These are phyloP conservation scores for Cladophialophora bantiana DNA, from an alignment of 2,329 filamentous ascomycete species.

Conservation along the genomic window DNA sequence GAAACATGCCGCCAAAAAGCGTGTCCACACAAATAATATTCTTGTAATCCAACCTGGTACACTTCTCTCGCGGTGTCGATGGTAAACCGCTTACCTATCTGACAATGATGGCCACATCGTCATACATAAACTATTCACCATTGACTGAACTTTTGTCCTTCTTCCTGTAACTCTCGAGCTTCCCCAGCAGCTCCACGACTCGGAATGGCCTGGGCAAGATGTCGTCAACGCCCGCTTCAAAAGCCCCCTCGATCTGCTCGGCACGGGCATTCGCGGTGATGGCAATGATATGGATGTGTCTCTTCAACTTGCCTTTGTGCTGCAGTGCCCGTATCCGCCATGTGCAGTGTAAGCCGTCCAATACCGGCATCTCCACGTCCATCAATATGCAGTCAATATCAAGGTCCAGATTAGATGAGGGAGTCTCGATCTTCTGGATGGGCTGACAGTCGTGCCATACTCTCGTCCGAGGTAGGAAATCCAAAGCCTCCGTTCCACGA, in stretches of 20 bases:
- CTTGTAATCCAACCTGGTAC: not conserved
- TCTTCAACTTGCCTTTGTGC: slow-evolving; percentile 51
- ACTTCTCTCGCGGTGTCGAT: not conserved
- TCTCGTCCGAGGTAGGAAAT: slow-evolving; percentile 44
- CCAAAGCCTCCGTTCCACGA: slow-evolving; percentile 52
- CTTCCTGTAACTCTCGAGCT: slow-evolving; percentile 60
- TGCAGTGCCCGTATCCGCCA: slow-evolving; percentile 73
- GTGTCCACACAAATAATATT: not conserved
- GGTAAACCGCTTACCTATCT: not conserved
- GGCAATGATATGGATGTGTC: slow-evolving; percentile 32
- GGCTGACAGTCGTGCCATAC: slow-evolving; percentile 25
- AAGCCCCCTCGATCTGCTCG: slow-evolving; percentile 74
- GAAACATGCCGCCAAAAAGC: not conserved
- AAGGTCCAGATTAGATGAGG: slow-evolving; percentile 15
- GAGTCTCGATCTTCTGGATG: not conserved
- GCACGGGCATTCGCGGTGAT: slow-evolving; percentile 45
- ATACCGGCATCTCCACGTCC: slow-evolving; percentile 83
- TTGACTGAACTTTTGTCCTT: not conserved
- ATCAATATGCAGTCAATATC: slow-evolving; percentile 71
- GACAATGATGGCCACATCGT: not conserved
- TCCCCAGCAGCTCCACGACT: slow-evolving; percentile 70
- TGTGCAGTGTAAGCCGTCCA: slow-evolving; percentile 79
- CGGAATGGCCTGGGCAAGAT: slow-evolving; percentile 81
- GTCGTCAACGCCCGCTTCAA: slow-evolving; percentile 76
- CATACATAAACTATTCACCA: not conserved